Base-by-base conservation (phyloP, 768 basidiomycete species). In the Guyanaporus albipodus region DNA sequence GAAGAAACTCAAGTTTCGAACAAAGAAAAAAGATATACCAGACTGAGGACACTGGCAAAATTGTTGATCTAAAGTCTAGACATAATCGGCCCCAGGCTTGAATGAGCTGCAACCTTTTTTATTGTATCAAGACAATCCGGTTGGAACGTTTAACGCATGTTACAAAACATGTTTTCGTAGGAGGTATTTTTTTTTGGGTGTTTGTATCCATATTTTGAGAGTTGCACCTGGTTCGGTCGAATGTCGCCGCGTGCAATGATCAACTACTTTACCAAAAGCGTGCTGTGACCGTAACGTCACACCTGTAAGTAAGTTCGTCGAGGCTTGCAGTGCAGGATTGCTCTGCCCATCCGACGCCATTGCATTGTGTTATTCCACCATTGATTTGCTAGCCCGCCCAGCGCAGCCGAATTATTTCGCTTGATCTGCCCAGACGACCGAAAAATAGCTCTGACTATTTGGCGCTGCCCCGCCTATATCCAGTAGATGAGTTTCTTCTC, bases 251-350 rank as follows among this genome's bases (percentile, higher is more conserved):
- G 48, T 43, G 50, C 59, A 61, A 63, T 61, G 60, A 61, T 61
- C 60, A 61, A 63, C 60, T 61, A 63, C 61, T 49, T 61, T 61
- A 63, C 60, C 48, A 50, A 57, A 61, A 63, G 44, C 28, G 65
- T 55, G 40, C 42, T 48, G 65, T 67, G 65, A 67, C 65, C n/a
- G 63, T 57, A 61, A 67, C 66, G 67, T 67, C 65, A 67, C 65
- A 52, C 53, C 26, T 35, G 61, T 66, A 68, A 67, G 65, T 67
- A 67, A 59, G 65, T 67, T 67, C 65, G 60, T 63, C 48, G 53
- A 42, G 52, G 50, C 58, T 47, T 54, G 53, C 44, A 10, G 52
- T 67, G 49, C 53, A 56, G 51, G 55, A 55, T 59, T 59, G 42
- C 57, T 56, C 54, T 67, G 49, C 26, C 41, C 56, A 53, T 53